These are phyloP conservation scores for Flaveria ramosissima DNA, from an alignment of 129 eudicot genomes.

Conservation along the genomic window DNA sequence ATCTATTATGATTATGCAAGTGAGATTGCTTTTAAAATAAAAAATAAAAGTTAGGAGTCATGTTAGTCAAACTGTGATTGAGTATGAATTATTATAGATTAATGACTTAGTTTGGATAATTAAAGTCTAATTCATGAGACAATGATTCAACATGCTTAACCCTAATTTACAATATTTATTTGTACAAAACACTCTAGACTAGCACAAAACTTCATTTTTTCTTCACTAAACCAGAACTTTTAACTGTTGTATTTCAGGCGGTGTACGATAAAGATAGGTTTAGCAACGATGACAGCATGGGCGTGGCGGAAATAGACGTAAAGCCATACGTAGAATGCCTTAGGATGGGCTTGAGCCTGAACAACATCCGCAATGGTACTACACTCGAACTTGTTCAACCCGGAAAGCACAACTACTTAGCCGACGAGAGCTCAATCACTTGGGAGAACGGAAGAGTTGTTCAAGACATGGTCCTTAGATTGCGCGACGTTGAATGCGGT, in stretches of 20 bases:
- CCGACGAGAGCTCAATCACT: conserved; percentile 43
- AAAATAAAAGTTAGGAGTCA: no score
- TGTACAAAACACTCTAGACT: no score
- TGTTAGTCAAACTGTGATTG: no score
- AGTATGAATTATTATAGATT: no score
- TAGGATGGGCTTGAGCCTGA: conserved; percentile 46
- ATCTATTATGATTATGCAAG: no score
- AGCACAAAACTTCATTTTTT: no score
- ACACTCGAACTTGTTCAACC: conserved; percentile 61
- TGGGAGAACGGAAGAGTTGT: conserved; percentile 54
- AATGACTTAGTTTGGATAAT: no score
- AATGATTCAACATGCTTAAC: no score
- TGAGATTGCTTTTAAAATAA: no score
- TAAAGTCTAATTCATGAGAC: no score
- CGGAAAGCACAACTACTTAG: conserved; percentile 28
- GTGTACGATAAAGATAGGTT: conserved; percentile 75
- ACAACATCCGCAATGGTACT: conserved; percentile 50
- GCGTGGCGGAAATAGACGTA: conserved; percentile 58
- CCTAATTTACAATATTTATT: no score
- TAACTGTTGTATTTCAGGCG: conserved; percentile 29
- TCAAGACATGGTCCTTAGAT: conserved; percentile 55
- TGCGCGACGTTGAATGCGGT: conserved; percentile 54
- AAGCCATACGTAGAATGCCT: conserved; percentile 56
- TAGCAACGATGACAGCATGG: conserved; percentile 67
- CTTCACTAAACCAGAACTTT: no score